A percentile compares a stretch with the other conserved stretches of the same genome.
These are phyloP conservation scores for Penicillium sp. DNA, from an alignment of 2,329 filamentous ascomycete genomes.

Conservation along the genomic window DNA sequence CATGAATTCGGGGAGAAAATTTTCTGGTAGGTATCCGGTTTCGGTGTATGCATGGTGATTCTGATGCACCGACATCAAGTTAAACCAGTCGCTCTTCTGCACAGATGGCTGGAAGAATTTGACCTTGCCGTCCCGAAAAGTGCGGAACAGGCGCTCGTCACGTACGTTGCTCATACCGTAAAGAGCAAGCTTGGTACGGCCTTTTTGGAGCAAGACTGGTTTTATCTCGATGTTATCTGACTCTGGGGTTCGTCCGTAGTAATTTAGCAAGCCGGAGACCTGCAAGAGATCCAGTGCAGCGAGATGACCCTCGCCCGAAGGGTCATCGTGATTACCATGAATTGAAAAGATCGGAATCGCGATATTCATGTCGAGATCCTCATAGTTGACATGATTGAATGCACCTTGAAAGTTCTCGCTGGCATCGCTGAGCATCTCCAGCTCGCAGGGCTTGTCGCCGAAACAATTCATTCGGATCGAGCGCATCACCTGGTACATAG, in stretches of 20 bases:
- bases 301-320: constrained; percentile 90
- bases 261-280: constrained; percentile 89
- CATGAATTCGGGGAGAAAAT: constrained; percentile 86
- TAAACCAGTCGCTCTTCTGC: constrained; percentile 91
- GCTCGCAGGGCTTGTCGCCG: constrained; percentile 91
- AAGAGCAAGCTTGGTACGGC: constrained; percentile 85
- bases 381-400: constrained; percentile 95
- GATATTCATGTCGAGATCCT: constrained; percentile 95
- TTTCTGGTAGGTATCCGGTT: constrained; percentile 92
- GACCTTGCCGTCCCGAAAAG: constrained; percentile 89
- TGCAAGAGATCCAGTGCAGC: constrained; percentile 91
- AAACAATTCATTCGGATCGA: constrained; percentile 91
- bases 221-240: constrained; percentile 92
- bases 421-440: constrained; percentile 92
- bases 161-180: constrained; percentile 96
- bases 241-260: constrained; percentile 89
- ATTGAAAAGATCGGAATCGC: constrained; percentile 98
- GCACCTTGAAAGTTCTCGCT: constrained; percentile 87
- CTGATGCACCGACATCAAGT: constrained; percentile 91
- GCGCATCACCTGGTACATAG: constrained; percentile 97
- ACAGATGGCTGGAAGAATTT: constrained; percentile 85
- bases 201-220: constrained; percentile 90
- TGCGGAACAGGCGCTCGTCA: constrained; percentile 91
- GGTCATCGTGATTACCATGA: constrained; percentile 97
- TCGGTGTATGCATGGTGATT: constrained; percentile 92